Evolutionary conservation across 208 protist species (phyloP).

Genomic region (Sergeia podlipaevii): DNA sequence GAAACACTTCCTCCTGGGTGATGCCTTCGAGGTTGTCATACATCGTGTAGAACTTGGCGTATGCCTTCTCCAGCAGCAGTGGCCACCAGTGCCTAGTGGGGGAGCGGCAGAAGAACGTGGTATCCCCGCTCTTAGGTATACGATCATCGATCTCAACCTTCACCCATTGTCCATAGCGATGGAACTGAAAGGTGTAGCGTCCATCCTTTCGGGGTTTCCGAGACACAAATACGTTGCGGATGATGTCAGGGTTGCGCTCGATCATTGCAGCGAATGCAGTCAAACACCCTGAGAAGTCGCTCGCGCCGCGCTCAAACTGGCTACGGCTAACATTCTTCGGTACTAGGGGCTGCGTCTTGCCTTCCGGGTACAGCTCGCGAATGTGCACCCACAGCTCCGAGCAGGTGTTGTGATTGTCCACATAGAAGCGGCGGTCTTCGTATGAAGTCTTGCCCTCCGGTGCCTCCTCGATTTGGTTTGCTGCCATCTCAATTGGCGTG

Average conservation of each 20-base stretch:
- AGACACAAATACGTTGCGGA: constrained; percentile 46
- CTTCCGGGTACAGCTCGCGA: constrained; percentile 61
- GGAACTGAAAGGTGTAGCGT: constrained; percentile 62
- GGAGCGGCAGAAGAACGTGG: constrained; percentile 58
- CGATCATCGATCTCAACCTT: constrained; percentile 62
- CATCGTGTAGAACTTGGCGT: constrained; percentile 83
- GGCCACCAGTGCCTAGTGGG: constrained; percentile 73
- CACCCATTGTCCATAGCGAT: constrained; percentile 57
- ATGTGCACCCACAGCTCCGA: constrained; percentile 59
- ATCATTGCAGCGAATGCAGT: constrained; percentile 50
- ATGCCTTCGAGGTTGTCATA: constrained; percentile 56
- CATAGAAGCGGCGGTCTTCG: constrained; percentile 47
- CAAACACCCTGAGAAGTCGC: constrained; percentile 54
- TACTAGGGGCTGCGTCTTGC: constrained; percentile 48
- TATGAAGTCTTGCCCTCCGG: constrained; percentile 47
- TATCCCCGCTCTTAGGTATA: constrained; percentile 45
- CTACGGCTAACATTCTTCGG: constrained; percentile 33
- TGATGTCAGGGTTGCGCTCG: constrained; percentile 40
- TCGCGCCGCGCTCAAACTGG: constrained; percentile 58
- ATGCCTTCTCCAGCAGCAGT: constrained; percentile 62
- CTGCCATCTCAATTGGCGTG: constrained; percentile 27
- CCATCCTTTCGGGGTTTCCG: constrained; percentile 49
- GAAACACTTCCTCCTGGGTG: constrained; percentile 49
- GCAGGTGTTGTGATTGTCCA: constrained; percentile 36
- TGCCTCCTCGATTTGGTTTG: constrained; percentile 21